phyloP scores from a whole-genome alignment of 768 basidiomycete species.

The Russula ochroleuca region DNA sequence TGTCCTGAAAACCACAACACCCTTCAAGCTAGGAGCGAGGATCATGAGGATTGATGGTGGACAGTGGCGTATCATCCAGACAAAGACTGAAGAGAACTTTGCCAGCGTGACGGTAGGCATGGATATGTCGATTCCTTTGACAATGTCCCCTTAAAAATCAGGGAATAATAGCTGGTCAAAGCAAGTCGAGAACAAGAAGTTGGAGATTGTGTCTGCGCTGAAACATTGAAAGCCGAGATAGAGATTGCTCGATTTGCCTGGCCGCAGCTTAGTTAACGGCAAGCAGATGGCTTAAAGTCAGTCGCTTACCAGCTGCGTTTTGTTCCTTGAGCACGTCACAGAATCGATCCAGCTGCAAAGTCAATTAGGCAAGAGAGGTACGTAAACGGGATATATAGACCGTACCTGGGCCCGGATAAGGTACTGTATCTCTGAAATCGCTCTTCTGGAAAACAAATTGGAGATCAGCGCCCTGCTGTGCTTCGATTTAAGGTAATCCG shows the following conservation, averaged over 20 bases:
- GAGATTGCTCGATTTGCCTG: slow-evolving; percentile 34
- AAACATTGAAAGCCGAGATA: slow-evolving; percentile 42
- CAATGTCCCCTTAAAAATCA: slow-evolving; percentile 37
- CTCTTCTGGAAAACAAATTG: slow-evolving; percentile 40
- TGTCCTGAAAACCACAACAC: neutral
- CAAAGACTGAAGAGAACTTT: slow-evolving; percentile 8
- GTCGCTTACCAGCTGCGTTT: slow-evolving; percentile 9
- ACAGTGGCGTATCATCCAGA: slow-evolving; percentile 7
- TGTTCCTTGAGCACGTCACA: slow-evolving; percentile 17
- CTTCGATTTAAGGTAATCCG: slow-evolving; percentile 36
- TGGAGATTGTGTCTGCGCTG: slow-evolving; percentile 43
- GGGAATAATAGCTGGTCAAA: slow-evolving; percentile 35
- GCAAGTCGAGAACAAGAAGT: slow-evolving; percentile 40
- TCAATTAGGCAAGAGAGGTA: neutral
- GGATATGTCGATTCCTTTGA: slow-evolving; percentile 34
- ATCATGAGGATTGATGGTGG: slow-evolving; percentile 1
- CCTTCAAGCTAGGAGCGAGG: slow-evolving; percentile 5
- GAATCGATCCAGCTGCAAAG: slow-evolving; percentile 36
- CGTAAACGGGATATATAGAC: neutral
- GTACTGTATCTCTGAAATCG: slow-evolving; percentile 38
- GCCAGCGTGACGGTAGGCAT: slow-evolving; percentile 30
- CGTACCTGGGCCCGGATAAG: slow-evolving; percentile 36
- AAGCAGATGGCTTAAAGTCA: neutral
- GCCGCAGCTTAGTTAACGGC: neutral
- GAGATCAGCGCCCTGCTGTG: slow-evolving; percentile 34